Conservation (phyloP, 2,329 filamentous ascomycete species). For the Immersiporthe knoxdaviesiana region DNA sequence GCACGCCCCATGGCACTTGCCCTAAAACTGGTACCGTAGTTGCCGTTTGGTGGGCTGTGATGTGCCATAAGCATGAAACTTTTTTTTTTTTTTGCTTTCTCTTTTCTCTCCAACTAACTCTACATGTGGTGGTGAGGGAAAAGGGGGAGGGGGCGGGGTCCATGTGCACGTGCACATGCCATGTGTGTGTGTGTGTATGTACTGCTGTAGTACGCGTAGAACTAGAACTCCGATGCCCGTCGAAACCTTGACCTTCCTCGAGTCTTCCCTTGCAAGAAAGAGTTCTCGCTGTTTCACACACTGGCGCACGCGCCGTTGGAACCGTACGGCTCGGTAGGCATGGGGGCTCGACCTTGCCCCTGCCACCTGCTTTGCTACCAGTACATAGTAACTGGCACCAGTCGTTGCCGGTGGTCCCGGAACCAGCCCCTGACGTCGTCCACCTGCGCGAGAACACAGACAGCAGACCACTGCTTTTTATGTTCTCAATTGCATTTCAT, state of each 20-base stretch:
- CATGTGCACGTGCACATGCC: too few relatives aligned
- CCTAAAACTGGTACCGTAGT: not conserved
- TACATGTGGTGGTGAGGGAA: too few relatives aligned
- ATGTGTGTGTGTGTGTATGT: not conserved
- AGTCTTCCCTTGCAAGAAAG: too few relatives aligned
- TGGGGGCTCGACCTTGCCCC: not conserved
- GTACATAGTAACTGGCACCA: not conserved
- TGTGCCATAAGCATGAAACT: not conserved
- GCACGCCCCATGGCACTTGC: not conserved
- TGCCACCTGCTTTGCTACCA: too few relatives aligned
- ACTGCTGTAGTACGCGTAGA: not conserved
- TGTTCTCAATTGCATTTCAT: not conserved
- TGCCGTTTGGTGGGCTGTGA: not conserved
- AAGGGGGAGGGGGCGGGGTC: too few relatives aligned
- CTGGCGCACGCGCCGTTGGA: not conserved
- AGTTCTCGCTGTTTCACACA: too few relatives aligned
- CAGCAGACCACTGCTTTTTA: not conserved
- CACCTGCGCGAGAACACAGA: not conserved
- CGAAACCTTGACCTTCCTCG: not conserved
- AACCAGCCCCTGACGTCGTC: slow-evolving; percentile 1
- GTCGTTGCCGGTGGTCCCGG: not conserved
- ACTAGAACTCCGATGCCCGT: not conserved
- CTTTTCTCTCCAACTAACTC: too few relatives aligned
- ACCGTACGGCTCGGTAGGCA: not conserved
- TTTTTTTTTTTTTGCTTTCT: not conserved